Evolutionary conservation across 148 eudicot genomes (phyloP).

Genomic region (Gaultheria prostrata): DNA sequence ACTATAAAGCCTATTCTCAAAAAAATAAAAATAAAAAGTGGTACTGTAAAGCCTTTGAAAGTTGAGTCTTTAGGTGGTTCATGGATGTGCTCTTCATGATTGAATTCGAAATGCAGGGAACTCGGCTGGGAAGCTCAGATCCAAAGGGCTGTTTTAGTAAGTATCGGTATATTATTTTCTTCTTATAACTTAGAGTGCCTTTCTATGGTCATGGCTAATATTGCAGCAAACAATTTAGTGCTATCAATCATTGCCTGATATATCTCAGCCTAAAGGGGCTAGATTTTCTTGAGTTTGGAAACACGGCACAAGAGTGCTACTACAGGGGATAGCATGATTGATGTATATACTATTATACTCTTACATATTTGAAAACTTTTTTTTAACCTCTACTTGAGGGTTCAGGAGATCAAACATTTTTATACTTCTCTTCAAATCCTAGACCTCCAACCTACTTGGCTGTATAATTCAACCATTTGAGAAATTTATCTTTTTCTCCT

Average conservation of each 20-base stretch:
- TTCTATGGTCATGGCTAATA: not conserved
- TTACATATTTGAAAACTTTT: not conserved
- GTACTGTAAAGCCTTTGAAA: not conserved
- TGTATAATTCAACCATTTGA: not conserved
- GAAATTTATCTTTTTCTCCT: not conserved
- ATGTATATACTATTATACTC: not conserved
- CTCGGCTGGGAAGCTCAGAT: constrained; percentile 96
- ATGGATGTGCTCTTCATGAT: not conserved
- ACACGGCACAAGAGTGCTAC: not conserved
- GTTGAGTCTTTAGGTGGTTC: not conserved
- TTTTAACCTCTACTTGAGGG: not conserved
- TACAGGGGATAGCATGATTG: not conserved
- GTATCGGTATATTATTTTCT: constrained; percentile 27
- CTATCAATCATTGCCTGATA: not conserved
- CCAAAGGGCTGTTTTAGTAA: constrained; percentile 98
- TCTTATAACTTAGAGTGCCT: not conserved
- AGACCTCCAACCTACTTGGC: not conserved
- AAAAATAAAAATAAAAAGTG: too few relatives aligned
- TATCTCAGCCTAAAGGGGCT: not conserved
- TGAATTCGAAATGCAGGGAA: constrained; percentile 63
- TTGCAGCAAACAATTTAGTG: not conserved
- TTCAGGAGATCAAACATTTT: not conserved
- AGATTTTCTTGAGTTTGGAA: constrained; percentile 13
- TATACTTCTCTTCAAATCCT: not conserved
- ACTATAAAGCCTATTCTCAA: not conserved